A percentile compares a stretch with the other conserved stretches of the same genome.
phyloP scores from a whole-genome alignment of 495 filamentous ascomycete species.

The Penicillium chermesinum region DNA sequence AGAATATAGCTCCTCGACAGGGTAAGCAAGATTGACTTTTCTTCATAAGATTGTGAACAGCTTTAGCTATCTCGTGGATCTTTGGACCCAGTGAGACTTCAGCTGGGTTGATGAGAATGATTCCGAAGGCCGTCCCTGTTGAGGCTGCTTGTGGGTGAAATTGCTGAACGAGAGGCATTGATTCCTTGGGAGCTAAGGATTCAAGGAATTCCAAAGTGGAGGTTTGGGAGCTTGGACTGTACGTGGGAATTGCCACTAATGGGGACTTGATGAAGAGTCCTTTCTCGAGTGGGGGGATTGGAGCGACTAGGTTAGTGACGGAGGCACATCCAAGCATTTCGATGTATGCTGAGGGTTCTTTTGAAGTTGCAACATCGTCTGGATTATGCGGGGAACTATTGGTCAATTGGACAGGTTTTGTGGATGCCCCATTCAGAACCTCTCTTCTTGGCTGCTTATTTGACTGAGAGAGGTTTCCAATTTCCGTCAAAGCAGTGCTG shows the following conservation, averaged over 20 bases:
- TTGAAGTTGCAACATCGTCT: background rate
- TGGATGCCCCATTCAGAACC: background rate
- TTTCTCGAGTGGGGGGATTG: background rate
- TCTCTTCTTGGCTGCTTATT: slow-evolving; percentile 6
- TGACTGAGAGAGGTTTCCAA: slow-evolving; percentile 24
- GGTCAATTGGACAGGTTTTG: no score
- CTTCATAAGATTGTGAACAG: slow-evolving; percentile 9
- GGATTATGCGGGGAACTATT: background rate
- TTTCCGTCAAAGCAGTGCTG: slow-evolving; percentile 17
- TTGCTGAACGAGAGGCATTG: slow-evolving; percentile 1
- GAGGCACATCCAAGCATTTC: background rate
- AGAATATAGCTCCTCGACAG: slow-evolving; percentile 28
- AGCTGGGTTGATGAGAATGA: slow-evolving; percentile 16
- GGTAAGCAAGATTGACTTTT: background rate
- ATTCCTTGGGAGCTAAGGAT: slow-evolving; percentile 8
- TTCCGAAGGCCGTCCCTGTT: slow-evolving; percentile 15
- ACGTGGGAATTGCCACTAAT: slow-evolving; percentile 25
- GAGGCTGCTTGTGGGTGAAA: slow-evolving; percentile 24
- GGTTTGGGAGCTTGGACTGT: slow-evolving; percentile 4
- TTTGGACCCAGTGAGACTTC: slow-evolving; percentile 18
- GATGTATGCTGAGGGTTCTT: no score
- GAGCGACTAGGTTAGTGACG: background rate
- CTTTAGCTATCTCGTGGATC: slow-evolving; percentile 19
- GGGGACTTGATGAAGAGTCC: slow-evolving; percentile 11
- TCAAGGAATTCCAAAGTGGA: slow-evolving; percentile 14